Conservation (phyloP, 1,284 basidiomycete species). For the Neolentinus lepideus region DNA sequence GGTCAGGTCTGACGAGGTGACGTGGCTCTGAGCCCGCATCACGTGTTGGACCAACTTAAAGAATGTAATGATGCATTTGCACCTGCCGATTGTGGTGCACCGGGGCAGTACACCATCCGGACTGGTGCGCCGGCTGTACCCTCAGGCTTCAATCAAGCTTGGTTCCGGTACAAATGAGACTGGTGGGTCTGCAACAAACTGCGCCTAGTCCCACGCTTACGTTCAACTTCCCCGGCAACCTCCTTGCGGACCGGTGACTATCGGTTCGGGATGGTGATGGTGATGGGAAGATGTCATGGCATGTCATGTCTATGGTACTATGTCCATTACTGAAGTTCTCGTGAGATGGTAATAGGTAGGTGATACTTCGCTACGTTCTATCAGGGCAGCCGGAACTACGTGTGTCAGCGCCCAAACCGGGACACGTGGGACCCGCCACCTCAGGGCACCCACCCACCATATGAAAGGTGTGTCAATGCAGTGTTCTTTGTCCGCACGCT, state of each 20-base stretch:
- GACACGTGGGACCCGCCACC: background rate
- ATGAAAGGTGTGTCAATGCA: background rate
- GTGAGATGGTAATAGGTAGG: background rate
- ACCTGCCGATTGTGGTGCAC: background rate
- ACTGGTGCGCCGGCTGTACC: background rate
- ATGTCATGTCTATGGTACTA: background rate
- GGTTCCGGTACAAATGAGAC: background rate
- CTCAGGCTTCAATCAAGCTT: background rate
- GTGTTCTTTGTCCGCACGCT: background rate
- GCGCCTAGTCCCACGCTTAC: background rate
- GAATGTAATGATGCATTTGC: background rate
- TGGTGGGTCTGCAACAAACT: background rate
- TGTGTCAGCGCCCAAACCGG: background rate
- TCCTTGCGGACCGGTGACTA: background rate
- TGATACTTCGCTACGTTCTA: background rate
- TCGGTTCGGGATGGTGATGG: background rate
- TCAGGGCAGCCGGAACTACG: background rate
- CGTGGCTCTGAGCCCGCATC: background rate
- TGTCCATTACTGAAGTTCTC: background rate
- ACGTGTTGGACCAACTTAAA: background rate
- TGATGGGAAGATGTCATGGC: background rate
- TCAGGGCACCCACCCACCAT: background rate
- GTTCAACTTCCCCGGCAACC: background rate
- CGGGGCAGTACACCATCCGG: background rate
- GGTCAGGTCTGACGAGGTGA: background rate